Conservation (phyloP, 192 early-diverging fungal genomes). For the Chytriomyces sp. region DNA sequence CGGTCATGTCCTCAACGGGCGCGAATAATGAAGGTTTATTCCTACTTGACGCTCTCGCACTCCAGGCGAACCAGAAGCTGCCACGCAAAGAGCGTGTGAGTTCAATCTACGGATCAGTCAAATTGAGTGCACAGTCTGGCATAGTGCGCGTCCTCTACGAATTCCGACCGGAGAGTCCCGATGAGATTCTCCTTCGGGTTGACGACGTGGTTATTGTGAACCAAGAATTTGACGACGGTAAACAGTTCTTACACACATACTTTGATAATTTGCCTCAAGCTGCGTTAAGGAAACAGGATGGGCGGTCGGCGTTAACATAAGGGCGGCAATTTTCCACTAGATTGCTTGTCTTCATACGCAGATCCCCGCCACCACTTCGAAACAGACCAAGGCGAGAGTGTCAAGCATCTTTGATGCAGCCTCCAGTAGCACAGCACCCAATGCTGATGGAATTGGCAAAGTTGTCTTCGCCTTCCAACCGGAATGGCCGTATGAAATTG, state of each 20-base stretch:
- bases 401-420: background rate
- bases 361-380: too few species aligned
- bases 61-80: background rate
- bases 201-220: background rate
- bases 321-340: background rate
- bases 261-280: too few species aligned
- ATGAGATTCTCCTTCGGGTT: background rate
- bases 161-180: background rate
- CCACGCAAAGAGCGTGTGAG: background rate
- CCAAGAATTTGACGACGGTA: background rate
- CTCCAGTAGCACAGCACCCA: background rate
- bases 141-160: background rate
- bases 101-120: background rate
- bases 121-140: background rate
- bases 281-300: too few species aligned
- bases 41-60: background rate
- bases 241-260: too few species aligned
- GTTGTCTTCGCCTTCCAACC: slow-evolving; percentile 25
- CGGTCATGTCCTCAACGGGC: background rate
- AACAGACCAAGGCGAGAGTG: background rate
- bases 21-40: slow-evolving; percentile 16
- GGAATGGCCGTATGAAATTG: slow-evolving; percentile 28
- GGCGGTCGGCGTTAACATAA: background rate
- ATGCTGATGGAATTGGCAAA: background rate
- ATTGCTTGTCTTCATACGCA: background rate